Evolutionary conservation across 768 basidiomycete genomes (phyloP).

Genomic region (Lyophyllum decastes): DNA sequence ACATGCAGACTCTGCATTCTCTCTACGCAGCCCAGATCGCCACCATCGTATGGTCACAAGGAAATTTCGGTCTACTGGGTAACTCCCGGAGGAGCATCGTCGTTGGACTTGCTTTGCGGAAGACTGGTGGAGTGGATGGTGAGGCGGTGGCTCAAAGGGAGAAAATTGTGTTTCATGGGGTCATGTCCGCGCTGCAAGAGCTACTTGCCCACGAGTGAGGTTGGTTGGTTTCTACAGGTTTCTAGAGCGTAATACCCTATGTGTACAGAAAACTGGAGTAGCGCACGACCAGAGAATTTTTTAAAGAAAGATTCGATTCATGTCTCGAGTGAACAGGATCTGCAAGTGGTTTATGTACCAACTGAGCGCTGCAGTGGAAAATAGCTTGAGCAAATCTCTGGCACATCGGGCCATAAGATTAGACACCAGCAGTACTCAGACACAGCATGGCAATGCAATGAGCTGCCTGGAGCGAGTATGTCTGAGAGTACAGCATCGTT

Average conservation of each 20-base stretch:
- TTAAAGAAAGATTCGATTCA: no score
- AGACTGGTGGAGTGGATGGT: conserved; percentile 26
- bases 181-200: conserved; percentile 50
- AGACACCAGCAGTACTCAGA: no score
- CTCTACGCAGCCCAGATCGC: conserved; percentile 88
- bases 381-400: no score
- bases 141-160: conserved; percentile 38
- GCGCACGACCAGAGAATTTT: no score
- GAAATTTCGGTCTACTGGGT: conserved; percentile 39
- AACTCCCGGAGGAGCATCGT: conserved; percentile 60
- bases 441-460: no score
- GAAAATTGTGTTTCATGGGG: conserved; percentile 43
- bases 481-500: not conserved
- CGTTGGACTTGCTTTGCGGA: conserved; percentile 72
- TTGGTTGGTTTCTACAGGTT: conserved; percentile 18
- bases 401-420: no score
- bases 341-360: no score
- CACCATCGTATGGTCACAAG: conserved; percentile 74
- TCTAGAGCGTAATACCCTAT: no score
- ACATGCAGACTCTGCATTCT: conserved; percentile 70
- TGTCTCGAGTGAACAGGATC: no score
- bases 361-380: no score
- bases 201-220: conserved; percentile 27
- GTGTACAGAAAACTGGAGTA: not conserved
- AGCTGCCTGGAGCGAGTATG: not conserved